Evolutionary conservation across 768 basidiomycete genomes (phyloP).

Genomic region (Phanerochaete sordida): DNA sequence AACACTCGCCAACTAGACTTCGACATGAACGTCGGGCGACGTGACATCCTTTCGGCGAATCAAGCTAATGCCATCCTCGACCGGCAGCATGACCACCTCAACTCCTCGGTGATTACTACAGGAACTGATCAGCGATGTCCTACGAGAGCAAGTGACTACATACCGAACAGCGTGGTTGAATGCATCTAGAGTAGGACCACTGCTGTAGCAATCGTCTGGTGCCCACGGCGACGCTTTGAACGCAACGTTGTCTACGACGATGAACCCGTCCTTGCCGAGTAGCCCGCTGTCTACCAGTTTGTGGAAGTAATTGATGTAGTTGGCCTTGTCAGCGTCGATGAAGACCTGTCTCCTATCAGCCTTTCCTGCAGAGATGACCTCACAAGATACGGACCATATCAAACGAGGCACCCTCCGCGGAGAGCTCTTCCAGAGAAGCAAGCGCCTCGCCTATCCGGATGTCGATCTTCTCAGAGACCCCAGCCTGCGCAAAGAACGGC

Average conservation of each 20-base stretch:
- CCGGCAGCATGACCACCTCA: slow-evolving; percentile 13
- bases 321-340: slow-evolving; percentile 13
- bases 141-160: not conserved
- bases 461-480: slow-evolving; percentile 14
- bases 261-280: slow-evolving; percentile 8
- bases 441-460: slow-evolving; percentile 12
- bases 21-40: no score
- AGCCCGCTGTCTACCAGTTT: slow-evolving; percentile 1
- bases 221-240: slow-evolving; percentile 12
- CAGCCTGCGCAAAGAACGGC: slow-evolving; percentile 10
- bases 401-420: slow-evolving; percentile 5
- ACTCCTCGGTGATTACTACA: slow-evolving; percentile 4
- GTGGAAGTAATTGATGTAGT: slow-evolving; percentile 9
- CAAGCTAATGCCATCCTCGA: slow-evolving; percentile 12
- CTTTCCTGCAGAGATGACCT: not conserved
- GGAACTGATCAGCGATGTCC: not conserved
- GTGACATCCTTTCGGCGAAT: slow-evolving; percentile 11
- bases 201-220: slow-evolving; percentile 1
- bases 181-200: not conserved
- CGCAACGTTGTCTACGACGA: slow-evolving; percentile 12
- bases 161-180: slow-evolving; percentile 1
- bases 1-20: no score
- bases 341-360: slow-evolving; percentile 3
- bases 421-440: slow-evolving; percentile 7
- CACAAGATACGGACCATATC: slow-evolving; percentile 7